Base-by-base conservation (phyloP, 495 filamentous ascomycete genomes). In the Apiosordaria backusii region DNA sequence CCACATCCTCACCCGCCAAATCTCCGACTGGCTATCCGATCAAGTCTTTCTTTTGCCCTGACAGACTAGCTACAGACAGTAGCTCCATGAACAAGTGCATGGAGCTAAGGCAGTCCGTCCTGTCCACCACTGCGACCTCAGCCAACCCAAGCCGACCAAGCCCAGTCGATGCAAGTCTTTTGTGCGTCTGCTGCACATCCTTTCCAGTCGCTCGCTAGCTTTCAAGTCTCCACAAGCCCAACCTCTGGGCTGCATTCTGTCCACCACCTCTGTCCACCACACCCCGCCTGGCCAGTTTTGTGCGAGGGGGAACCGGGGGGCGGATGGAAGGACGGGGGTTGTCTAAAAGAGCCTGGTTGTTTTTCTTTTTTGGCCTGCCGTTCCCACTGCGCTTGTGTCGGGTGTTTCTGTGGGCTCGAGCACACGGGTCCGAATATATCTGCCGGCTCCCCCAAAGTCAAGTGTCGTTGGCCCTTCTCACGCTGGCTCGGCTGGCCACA, bases 341-440 rank as follows among this genome's bases (percentile, higher is more conserved):
- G 16, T 53, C 50, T 53, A 53, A 53, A 53, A 21, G 15, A 21
- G 50, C 50, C 50, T 53, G 50, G 50, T 13, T 53, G 15, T 16
- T 16, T 53, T 53, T 53, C 16, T 53, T 53, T 53, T 29, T 53
- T 53, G 16, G 15, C 50, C 13, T 18, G 50, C 50, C 50, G 50
- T 53, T 53, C 50, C 52, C n/a, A 23, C n/a, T 55, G n/a, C 52
- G n/a, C 9, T 55, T 58, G 23, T 55, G 16, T 45, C 15, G 25
- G 57, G 9, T 59, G 21, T 24, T 7, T 13, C 4, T 18, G 29
- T 67, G 68, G 23, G 70, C 65, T 69, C 59, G 65, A 68, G 63
- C 70, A 66, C 69, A 66, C 63, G 61, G 64, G 18, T 22, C 50
- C 26, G 54, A 64, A 25, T 74, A 72, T 69, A 71, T 69, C 61